Conservation (phyloP, 2,329 filamentous ascomycete genomes). For the Chrysoporthe cubensis region DNA sequence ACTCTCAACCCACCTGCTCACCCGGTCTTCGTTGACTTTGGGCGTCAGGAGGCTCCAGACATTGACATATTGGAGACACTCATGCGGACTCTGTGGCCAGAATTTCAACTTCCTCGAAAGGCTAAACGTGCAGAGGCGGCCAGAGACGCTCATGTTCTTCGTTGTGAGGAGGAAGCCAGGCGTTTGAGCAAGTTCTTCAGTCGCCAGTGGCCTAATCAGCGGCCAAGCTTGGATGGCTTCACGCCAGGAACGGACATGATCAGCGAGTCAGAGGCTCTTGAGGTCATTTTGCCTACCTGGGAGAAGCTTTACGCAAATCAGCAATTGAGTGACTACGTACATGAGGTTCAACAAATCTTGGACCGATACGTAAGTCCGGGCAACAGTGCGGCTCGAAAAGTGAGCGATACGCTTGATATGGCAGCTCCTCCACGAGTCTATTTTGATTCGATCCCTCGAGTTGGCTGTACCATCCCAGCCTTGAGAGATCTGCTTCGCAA, state of each 20-base stretch:
- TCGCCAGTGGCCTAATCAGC: constrained; percentile 48
- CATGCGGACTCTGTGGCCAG: constrained; percentile 6
- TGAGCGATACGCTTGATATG: not conserved
- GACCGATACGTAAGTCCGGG: constrained; percentile 23
- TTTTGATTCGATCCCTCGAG: not conserved
- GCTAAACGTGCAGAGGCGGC: no score
- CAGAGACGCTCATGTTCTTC: not conserved
- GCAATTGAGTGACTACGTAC: constrained; percentile 49
- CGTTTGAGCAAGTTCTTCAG: constrained; percentile 47
- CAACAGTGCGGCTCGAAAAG: not conserved
- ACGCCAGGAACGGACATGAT: constrained; percentile 37
- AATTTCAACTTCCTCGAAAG: no score
- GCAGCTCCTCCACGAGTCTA: not conserved
- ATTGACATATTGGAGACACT: not conserved
- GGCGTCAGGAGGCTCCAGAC: not conserved
- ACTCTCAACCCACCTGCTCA: constrained; percentile 8
- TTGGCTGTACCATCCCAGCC: not conserved
- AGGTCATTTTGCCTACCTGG: constrained; percentile 51
- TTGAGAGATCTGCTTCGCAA: not conserved
- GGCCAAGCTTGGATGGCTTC: constrained; percentile 39
- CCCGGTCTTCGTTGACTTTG: constrained; percentile 17
- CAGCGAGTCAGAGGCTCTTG: constrained; percentile 43
- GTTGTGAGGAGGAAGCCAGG: constrained; percentile 2
- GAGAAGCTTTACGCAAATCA: constrained; percentile 51
- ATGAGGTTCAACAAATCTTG: constrained; percentile 47